A percentile compares a stretch with the other conserved stretches of the same genome.
These are phyloP conservation scores for Lithohypha guttulata DNA, from an alignment of 2,329 filamentous ascomycete genomes.

Conservation along the genomic window DNA sequence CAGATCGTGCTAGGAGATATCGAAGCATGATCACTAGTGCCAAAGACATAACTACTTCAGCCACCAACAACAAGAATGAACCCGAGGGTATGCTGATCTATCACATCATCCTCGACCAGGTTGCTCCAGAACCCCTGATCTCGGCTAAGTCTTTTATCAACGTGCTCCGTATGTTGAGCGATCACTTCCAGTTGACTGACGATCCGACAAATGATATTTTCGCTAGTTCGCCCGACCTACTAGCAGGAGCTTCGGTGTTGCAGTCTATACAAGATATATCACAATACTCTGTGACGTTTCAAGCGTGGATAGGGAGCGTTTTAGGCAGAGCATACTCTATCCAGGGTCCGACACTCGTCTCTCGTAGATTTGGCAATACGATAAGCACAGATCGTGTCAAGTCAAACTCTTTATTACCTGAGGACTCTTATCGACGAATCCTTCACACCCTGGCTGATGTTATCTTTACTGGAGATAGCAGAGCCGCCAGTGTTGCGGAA, in stretches of 20 bases:
- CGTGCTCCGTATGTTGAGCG: constrained; percentile 62
- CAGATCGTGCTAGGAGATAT: constrained; percentile 34
- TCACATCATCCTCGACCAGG: constrained; percentile 67
- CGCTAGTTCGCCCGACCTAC: constrained; percentile 53
- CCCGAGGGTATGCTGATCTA: constrained; percentile 71
- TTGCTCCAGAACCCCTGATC: constrained; percentile 51
- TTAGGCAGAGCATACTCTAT: constrained; percentile 75
- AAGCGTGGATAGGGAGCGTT: constrained; percentile 75
- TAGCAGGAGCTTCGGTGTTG: constrained; percentile 53
- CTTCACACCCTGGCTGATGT: constrained; percentile 17
- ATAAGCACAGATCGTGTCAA: not conserved
- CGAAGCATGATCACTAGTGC: constrained; percentile 58
- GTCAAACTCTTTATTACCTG: not conserved
- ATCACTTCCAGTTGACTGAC: constrained; percentile 55
- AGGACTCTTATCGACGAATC: constrained; percentile 1
- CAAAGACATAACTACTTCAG: constrained; percentile 53
- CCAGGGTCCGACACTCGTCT: constrained; percentile 44
- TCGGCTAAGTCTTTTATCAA: constrained; percentile 58
- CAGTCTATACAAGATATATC: constrained; percentile 65
- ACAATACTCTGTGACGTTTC: constrained; percentile 55
- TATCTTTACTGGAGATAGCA: constrained; percentile 8
- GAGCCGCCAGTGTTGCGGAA: constrained; percentile 9
- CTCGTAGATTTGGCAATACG: not conserved
- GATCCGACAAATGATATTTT: constrained; percentile 56
- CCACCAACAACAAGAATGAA: constrained; percentile 57